These are phyloP conservation scores for Yarrowia deformans DNA, from an alignment of 805 yeast species.

Conservation along the genomic window DNA sequence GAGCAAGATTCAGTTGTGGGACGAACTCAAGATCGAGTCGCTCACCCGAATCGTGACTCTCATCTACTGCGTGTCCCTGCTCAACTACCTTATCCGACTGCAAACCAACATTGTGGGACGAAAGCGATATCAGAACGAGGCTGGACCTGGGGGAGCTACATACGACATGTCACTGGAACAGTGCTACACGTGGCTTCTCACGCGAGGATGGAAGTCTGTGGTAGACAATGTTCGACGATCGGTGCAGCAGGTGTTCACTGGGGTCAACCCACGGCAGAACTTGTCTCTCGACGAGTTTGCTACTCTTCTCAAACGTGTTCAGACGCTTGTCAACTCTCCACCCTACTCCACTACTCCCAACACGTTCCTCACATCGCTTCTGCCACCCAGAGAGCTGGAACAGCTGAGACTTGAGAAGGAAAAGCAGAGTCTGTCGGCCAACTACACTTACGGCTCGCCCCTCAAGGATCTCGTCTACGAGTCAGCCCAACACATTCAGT, in stretches of 20 bases:
- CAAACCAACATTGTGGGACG: conserved; percentile 91
- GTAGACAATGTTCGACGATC: conserved; percentile 59
- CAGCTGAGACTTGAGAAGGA: conserved; percentile 48
- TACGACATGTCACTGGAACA: conserved; percentile 48
- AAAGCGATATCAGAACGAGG: conserved; percentile 61
- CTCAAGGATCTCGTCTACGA: conserved; percentile 52
- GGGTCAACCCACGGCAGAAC: conserved; percentile 75
- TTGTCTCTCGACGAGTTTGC: conserved; percentile 66
- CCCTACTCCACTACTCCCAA: conserved; percentile 49
- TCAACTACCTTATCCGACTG: conserved; percentile 77
- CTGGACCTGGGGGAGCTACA: conserved; percentile 19
- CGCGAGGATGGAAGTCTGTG: conserved; percentile 79
- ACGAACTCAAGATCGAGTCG: conserved; percentile 75
- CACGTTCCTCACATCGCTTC: conserved; percentile 46
- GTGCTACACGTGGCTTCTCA: conserved; percentile 91
- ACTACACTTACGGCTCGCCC: conserved; percentile 41
- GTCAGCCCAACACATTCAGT: conserved; percentile 55
- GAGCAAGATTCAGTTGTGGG: conserved; percentile 79
- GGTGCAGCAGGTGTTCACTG: conserved; percentile 67
- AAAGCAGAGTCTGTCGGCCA: conserved; percentile 17
- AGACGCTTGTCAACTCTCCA: conserved; percentile 50
- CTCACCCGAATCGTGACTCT: conserved; percentile 75
- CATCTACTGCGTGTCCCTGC: conserved; percentile 69
- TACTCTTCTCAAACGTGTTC: conserved; percentile 49
- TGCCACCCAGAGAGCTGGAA: conserved; percentile 63